phyloP scores from a whole-genome alignment of 192 early-diverging fungal genomes.

The Coemansia sp. region DNA sequence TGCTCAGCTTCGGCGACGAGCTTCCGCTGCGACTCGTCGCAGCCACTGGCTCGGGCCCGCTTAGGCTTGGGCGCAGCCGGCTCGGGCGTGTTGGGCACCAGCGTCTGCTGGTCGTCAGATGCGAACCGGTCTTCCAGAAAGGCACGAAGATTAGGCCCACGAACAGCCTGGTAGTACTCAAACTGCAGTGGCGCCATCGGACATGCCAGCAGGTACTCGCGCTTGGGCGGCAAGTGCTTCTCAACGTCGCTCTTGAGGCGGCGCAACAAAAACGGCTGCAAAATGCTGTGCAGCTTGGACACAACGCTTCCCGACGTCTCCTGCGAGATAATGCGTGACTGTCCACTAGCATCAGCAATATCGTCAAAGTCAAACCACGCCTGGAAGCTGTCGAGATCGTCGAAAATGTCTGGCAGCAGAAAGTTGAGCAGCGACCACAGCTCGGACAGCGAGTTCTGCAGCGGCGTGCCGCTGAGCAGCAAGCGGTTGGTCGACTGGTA shows the following conservation, averaged over 20 bases:
- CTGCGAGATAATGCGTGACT: conserved; percentile 65
- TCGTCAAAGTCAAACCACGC: conserved; percentile 83
- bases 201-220: conserved; percentile 81
- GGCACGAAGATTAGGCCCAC: conserved; percentile 60
- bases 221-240: conserved; percentile 83
- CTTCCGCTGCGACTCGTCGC: background rate
- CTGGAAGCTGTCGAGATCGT: conserved; percentile 81
- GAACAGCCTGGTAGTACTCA: conserved; percentile 69
- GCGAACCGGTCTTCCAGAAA: conserved; percentile 51
- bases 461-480: conserved; percentile 89
- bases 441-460: conserved; percentile 91
- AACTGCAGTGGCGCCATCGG: conserved; percentile 72
- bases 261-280: conserved; percentile 68
- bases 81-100: conserved; percentile 27
- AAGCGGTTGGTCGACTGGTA: conserved; percentile 84
- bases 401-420: conserved; percentile 93
- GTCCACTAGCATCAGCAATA: conserved; percentile 63
- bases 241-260: conserved; percentile 80
- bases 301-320: conserved; percentile 68
- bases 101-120: conserved; percentile 7
- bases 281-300: conserved; percentile 82
- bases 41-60: background rate
- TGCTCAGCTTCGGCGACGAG: conserved; percentile 15
- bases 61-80: background rate
- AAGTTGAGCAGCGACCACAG: conserved; percentile 97